These are phyloP conservation scores for Penicillium capsulatum DNA, from an alignment of 2,329 filamentous ascomycete species.

Conservation along the genomic window DNA sequence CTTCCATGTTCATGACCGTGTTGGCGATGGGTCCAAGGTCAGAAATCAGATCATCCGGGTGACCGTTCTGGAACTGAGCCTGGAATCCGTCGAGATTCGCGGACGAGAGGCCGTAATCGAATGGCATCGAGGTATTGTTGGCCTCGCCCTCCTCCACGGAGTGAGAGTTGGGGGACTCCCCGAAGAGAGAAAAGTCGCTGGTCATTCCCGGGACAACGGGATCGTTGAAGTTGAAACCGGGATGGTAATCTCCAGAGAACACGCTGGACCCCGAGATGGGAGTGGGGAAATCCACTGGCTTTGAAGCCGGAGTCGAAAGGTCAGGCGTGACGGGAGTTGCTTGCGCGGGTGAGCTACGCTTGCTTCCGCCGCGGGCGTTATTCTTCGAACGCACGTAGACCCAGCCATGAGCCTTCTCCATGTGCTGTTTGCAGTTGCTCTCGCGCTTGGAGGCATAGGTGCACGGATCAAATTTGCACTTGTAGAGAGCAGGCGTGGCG, in stretches of 20 bases:
- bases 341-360: slow-evolving; percentile 42
- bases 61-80: slow-evolving; percentile 25
- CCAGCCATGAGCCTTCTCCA: slow-evolving; percentile 95
- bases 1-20: too few species aligned
- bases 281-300: slow-evolving; percentile 54
- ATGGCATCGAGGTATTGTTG: too few species aligned
- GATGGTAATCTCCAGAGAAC: slow-evolving; percentile 22
- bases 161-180: slow-evolving; percentile 15
- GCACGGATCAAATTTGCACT: slow-evolving; percentile 79
- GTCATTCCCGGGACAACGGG: too few species aligned
- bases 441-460: slow-evolving; percentile 93
- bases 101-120: slow-evolving; percentile 15
- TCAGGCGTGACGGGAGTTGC: slow-evolving; percentile 58
- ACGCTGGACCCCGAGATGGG: slow-evolving; percentile 30
- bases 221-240: slow-evolving; percentile 29
- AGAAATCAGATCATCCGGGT: slow-evolving; percentile 29
- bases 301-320: slow-evolving; percentile 59
- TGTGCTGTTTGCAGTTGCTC: slow-evolving; percentile 97
- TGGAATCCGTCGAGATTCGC: slow-evolving; percentile 29
- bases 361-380: slow-evolving; percentile 64
- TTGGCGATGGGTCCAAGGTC: too few species aligned
- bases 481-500: slow-evolving; percentile 69
- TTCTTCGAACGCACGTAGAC: slow-evolving; percentile 88
- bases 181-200: slow-evolving; percentile 28
- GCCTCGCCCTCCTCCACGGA: slow-evolving; percentile 19